These are phyloP conservation scores for Endocarpon pusillum DNA, from an alignment of 495 filamentous ascomycete species.

Conservation along the genomic window DNA sequence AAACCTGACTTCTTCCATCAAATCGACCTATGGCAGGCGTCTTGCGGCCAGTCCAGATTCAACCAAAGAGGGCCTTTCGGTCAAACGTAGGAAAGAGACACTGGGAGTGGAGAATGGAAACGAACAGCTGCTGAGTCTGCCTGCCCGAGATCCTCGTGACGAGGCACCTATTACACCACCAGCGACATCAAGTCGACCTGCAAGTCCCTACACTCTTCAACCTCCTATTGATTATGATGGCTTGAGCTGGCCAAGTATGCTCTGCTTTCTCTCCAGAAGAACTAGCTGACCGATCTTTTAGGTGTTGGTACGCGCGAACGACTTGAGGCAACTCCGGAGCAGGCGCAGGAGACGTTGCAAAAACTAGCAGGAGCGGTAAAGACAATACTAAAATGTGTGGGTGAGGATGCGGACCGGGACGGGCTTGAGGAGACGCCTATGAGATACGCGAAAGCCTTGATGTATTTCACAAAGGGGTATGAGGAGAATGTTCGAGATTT, in stretches of 20 bases:
- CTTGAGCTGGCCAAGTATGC: conserved; percentile 55
- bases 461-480: conserved; percentile 98
- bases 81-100: conserved; percentile 6
- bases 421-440: conserved; percentile 76
- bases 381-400: conserved; percentile 88
- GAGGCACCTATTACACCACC: conserved; percentile 36
- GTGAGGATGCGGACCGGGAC: conserved; percentile 86
- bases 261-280: not conserved
- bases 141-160: conserved; percentile 59
- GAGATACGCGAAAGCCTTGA: conserved; percentile 89
- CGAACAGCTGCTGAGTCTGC: conserved; percentile 33
- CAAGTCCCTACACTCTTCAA: conserved; percentile 42
- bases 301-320: conserved; percentile 65
- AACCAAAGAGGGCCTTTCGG: conserved; percentile 4
- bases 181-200: conserved; percentile 32
- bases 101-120: conserved; percentile 3
- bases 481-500: conserved; percentile 89
- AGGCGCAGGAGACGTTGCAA: conserved; percentile 50
- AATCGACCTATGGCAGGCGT: conserved; percentile 28
- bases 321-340: conserved; percentile 57
- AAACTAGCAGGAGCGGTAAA: conserved; percentile 73
- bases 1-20: conserved; percentile 34
- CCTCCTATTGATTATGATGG: conserved; percentile 56
- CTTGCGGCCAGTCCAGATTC: conserved; percentile 24
- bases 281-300: conserved; percentile 16